A percentile compares a stretch with the other conserved stretches of the same genome.
phyloP scores from a whole-genome alignment of 2,329 filamentous ascomycete species.

The Pseudogymnoascus sp. region DNA sequence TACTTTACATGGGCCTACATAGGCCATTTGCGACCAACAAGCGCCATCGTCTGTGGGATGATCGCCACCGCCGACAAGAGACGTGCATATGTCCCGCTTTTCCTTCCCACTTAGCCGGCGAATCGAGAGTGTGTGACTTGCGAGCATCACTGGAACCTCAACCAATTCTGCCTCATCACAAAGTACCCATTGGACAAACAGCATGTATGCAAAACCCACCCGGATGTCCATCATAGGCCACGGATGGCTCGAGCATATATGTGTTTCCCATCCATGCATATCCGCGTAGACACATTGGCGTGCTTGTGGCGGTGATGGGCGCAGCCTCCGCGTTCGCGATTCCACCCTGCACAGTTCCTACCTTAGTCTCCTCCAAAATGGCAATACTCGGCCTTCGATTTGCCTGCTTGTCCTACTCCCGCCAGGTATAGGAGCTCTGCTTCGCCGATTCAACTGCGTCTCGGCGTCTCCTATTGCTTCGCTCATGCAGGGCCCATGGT shows the following conservation, averaged over 20 bases:
- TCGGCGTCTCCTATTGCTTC: conserved; percentile 9
- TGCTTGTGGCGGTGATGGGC: background rate
- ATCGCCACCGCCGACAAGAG: conserved; percentile 9
- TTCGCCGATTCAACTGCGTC: conserved; percentile 3
- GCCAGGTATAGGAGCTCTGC: background rate
- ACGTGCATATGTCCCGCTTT: background rate
- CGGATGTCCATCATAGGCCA: background rate
- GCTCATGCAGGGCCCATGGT: background rate
- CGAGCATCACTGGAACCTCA: background rate
- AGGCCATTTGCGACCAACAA: background rate
- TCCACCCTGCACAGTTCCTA: conserved; percentile 6
- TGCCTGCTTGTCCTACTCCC: conserved; percentile 1
- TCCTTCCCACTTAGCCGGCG: background rate
- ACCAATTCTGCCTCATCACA: conserved; percentile 1
- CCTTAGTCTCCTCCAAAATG: conserved; percentile 1
- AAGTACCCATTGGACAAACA: conserved; percentile 4
- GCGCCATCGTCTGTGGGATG: conserved; percentile 7
- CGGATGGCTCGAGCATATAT: background rate
- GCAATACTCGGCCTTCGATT: background rate
- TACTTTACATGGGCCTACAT: background rate
- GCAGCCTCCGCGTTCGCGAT: background rate
- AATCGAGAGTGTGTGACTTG: conserved; percentile 9
- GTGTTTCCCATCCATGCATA: background rate
- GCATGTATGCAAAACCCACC: background rate
- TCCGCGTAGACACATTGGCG: background rate